These are phyloP conservation scores for Phlebopus sp. DNA, from an alignment of 1,284 basidiomycete species.

Conservation along the genomic window DNA sequence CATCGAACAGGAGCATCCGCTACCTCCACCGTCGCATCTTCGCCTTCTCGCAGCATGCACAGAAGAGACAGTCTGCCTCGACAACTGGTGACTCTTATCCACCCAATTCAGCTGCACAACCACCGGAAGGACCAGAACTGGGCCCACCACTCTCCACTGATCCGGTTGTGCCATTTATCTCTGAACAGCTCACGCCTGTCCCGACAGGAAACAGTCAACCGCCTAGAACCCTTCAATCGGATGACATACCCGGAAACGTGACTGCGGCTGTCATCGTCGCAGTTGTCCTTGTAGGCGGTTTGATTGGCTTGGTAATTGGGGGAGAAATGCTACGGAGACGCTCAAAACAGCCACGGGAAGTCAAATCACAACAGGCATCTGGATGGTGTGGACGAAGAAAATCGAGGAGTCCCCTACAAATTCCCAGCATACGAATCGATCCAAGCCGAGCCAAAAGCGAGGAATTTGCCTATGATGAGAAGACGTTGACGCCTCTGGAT, in stretches of 20 bases:
- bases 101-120: conserved; percentile 2
- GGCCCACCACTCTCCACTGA: conserved; percentile 2
- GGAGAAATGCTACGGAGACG: conserved; percentile 28
- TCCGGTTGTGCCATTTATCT: conserved; percentile 9
- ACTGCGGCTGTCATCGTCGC: conserved; percentile 21
- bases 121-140: conserved; percentile 10
- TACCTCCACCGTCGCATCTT: conserved; percentile 15
- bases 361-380: neutral
- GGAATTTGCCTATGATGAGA: conserved; percentile 15
- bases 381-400: conserved; percentile 7
- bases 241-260: conserved; percentile 22
- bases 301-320: conserved; percentile 26
- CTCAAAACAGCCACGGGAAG: conserved; percentile 6
- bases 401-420: conserved; percentile 5
- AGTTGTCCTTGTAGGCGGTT: conserved; percentile 28
- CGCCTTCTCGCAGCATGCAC: conserved; percentile 5
- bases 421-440: neutral
- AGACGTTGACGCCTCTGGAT: conserved; percentile 11
- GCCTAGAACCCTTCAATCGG: conserved; percentile 5
- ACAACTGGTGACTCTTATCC: conserved; percentile 7
- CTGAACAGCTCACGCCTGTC: conserved; percentile 6
- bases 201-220: conserved; percentile 10
- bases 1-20: conserved; percentile 6
- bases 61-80: neutral
- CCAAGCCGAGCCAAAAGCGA: conserved; percentile 1